These are phyloP conservation scores for Tetracladium marchalianum DNA, from an alignment of 495 filamentous ascomycete species.

Conservation along the genomic window DNA sequence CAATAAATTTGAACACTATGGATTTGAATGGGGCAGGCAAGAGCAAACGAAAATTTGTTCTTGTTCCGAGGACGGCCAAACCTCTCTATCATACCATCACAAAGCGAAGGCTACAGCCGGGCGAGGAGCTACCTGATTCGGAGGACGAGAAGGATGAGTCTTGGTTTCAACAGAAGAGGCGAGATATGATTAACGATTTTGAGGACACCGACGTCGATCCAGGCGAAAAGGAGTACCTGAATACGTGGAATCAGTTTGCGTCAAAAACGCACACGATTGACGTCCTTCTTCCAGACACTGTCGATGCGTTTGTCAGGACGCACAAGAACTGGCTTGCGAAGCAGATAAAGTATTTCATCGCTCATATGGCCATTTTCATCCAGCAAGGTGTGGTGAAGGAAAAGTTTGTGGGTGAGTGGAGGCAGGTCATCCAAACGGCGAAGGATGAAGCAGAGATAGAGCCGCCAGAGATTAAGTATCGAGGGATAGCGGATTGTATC, in stretches of 20 bases:
- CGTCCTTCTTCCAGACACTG: constrained; percentile 32
- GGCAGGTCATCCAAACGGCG: constrained; percentile 25
- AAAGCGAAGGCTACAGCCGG: constrained; percentile 36
- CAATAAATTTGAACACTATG: constrained; percentile 13
- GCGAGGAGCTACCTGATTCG: constrained; percentile 29
- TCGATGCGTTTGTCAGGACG: constrained; percentile 31
- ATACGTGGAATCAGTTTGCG: constrained; percentile 40
- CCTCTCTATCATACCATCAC: constrained; percentile 40
- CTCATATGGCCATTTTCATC: constrained; percentile 33
- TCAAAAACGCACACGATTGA: constrained; percentile 34
- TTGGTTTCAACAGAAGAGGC: constrained; percentile 43
- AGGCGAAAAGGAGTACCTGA: constrained; percentile 40
- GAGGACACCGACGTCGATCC: constrained; percentile 31
- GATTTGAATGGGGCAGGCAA: background rate
- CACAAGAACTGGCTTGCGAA: constrained; percentile 35
- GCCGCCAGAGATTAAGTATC: background rate
- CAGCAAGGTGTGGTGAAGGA: constrained; percentile 30
- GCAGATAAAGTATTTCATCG: constrained; percentile 34
- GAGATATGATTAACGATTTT: constrained; percentile 39
- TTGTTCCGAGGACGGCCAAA: constrained; percentile 37
- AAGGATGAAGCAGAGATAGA: constrained; percentile 1
- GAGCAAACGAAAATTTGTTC: constrained; percentile 20
- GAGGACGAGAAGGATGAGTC: constrained; percentile 30
- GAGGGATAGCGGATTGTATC: constrained; percentile 7
- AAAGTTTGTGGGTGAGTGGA: constrained; percentile 23